Evolutionary conservation across 345 rosid genomes (phyloP), one percentile per base, ranked within the genome.

Genomic region (Bretschneidera sinensis): DNA sequence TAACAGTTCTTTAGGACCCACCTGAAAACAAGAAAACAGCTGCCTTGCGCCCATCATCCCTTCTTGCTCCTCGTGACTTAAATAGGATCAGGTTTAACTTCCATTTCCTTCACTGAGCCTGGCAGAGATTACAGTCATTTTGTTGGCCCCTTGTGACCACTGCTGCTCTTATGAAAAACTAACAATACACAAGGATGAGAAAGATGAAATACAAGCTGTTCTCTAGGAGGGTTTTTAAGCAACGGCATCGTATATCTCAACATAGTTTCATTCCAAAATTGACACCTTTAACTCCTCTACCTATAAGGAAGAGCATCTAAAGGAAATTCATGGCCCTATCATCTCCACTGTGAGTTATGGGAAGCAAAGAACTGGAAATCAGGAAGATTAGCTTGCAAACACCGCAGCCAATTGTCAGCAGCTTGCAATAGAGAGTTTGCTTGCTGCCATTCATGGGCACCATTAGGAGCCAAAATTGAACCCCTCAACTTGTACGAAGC

Each of bases 401-500:
- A 20, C 56, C 59, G 75, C 48, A 85, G 81, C 85, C 84, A 85
- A 43, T 47, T 55, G 17, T 78, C 85, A 45, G 91, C 87, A 54
- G 52, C 71, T 49, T 76, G 77, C 58, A 78, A 54, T 19, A 82
- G 76, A 59, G 63, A 62, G 35, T 59, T 66, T 0, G 68, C 70
- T 68, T 65, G 78, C 62, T 78, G 65, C 63, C 66, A 47, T 71
- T 86, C 89, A 8, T 75, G 59, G 55, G 66, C 51, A 48, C 80
- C 82, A 51, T 70, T 69, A 11, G 74, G 73, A 48, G 72, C 75
- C 83, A 86, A 76, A 48, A 78, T 77, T 43, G 94, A 84, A 74
- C 76, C 70, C 68, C 78, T 79, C 48, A 86, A 61, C 72, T 91
- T 88, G 63, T 86, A 88, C 14, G 89, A 83, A 21, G 88, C 89